phyloP scores from a whole-genome alignment of 192 early-diverging fungal species.

The Powellomyces hirtus region DNA sequence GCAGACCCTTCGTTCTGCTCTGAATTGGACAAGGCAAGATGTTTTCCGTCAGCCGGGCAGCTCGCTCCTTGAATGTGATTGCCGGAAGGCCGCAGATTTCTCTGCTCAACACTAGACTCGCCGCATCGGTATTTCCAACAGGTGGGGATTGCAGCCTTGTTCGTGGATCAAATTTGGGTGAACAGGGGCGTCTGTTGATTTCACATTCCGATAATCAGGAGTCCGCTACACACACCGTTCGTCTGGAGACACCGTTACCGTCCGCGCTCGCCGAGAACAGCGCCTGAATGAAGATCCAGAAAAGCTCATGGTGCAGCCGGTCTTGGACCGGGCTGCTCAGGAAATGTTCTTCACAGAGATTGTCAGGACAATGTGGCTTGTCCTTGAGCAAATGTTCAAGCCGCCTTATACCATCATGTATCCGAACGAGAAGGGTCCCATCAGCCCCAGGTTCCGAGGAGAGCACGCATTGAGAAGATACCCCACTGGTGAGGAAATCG shows the following conservation, averaged over 20 bases:
- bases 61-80: too few species aligned
- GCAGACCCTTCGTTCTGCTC: too few species aligned
- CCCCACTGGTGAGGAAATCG: slow-evolving; percentile 68
- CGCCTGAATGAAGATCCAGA: slow-evolving; percentile 15
- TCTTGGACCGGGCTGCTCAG: slow-evolving; percentile 63
- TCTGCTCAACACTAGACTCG: not conserved
- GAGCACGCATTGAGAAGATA: slow-evolving; percentile 96
- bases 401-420: slow-evolving; percentile 96
- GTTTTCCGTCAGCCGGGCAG: not conserved
- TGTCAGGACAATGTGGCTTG: slow-evolving; percentile 86
- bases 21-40: too few species aligned
- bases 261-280: slow-evolving; percentile 21
- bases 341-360: slow-evolving; percentile 90
- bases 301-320: slow-evolving; percentile 16
- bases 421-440: slow-evolving; percentile 91
- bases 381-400: slow-evolving; percentile 89
- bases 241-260: slow-evolving; percentile 16
- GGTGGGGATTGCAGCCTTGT: too few species aligned
- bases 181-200: too few species aligned
- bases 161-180: too few species aligned
- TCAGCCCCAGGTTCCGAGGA: slow-evolving; percentile 91
- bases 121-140: not conserved
- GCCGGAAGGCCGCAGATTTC: not conserved
- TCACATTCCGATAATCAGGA: not conserved
- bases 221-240: slow-evolving; percentile 19